Conservation (phyloP, 2,329 filamentous ascomycete genomes). For the Magnaporthales sp. region DNA sequence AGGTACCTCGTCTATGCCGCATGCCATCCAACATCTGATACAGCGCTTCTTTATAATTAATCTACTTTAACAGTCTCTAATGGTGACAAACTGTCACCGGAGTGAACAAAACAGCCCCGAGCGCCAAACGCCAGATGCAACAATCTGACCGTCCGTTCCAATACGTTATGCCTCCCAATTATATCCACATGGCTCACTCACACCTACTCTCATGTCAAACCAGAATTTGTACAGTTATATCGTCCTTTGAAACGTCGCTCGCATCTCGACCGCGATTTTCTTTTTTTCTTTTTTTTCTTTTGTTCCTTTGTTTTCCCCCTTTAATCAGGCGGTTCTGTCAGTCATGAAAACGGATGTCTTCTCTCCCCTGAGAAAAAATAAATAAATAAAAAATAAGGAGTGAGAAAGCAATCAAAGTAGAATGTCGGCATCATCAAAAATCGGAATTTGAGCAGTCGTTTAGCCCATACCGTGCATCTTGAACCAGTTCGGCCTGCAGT, state of each 20-base stretch:
- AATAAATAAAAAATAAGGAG: background rate
- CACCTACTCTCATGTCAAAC: background rate
- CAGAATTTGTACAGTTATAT: background rate
- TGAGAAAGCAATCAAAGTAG: background rate
- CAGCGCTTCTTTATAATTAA: background rate
- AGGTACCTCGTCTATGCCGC: no score
- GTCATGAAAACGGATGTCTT: background rate
- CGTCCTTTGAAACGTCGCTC: background rate
- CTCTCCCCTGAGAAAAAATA: background rate
- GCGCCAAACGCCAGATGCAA: background rate
- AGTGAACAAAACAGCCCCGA: background rate
- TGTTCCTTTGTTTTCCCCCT: no score
- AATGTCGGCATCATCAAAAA: background rate
- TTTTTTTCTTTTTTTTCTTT: background rate
- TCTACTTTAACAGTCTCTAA: background rate
- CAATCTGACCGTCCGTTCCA: background rate
- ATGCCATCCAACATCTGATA: background rate
- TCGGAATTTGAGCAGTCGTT: conserved; percentile 11
- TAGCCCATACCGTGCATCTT: conserved; percentile 81
- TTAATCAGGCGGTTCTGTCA: background rate
- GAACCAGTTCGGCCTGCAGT: conserved; percentile 96
- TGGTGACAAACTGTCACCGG: background rate
- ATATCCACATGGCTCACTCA: background rate
- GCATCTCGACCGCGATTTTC: background rate
- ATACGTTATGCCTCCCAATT: background rate